A percentile compares a stretch with the other conserved stretches of the same genome.
These are phyloP conservation scores for Scheffersomyces cryptocercus DNA, from an alignment of 1,139 yeast genomes.

Conservation along the genomic window DNA sequence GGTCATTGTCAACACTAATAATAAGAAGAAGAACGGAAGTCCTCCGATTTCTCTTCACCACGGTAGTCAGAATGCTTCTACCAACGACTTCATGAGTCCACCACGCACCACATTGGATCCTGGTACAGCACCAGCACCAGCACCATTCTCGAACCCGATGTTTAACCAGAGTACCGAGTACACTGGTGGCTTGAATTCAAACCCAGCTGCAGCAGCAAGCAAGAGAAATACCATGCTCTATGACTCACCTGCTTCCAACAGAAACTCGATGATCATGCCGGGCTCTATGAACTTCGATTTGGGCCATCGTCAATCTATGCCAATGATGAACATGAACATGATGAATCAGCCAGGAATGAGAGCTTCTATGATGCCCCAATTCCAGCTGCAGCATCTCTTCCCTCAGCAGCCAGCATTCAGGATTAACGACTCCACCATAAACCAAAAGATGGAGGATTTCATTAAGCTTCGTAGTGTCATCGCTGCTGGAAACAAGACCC, in stretches of 20 bases:
- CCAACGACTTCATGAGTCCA: neutral
- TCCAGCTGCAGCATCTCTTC: constrained; percentile 3
- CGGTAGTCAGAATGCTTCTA: neutral
- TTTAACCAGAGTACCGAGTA: constrained; percentile 1
- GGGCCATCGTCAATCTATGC: neutral
- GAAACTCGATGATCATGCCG: constrained; percentile 19
- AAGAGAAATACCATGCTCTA: constrained; percentile 4
- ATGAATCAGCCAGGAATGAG: constrained; percentile 3
- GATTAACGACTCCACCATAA: constrained; percentile 24
- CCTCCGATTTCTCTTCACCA: neutral
- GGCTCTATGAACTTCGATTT: neutral
- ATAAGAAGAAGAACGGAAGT: constrained; percentile 3
- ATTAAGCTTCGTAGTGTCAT: constrained; percentile 36
- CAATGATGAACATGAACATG: constrained; percentile 2
- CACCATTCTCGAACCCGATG: neutral
- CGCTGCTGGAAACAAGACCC: constrained; percentile 46
- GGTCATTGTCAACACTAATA: constrained; percentile 6
- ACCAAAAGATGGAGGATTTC: constrained; percentile 38
- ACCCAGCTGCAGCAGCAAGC: neutral
- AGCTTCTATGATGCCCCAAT: constrained; percentile 9
- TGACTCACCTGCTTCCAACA: constrained; percentile 14
- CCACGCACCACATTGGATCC: neutral
- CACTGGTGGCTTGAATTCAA: neutral
- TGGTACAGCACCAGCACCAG: neutral
- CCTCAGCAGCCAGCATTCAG: constrained; percentile 10